These are phyloP conservation scores for Scleroderma bovista DNA, from an alignment of 768 basidiomycete genomes.

Conservation along the genomic window DNA sequence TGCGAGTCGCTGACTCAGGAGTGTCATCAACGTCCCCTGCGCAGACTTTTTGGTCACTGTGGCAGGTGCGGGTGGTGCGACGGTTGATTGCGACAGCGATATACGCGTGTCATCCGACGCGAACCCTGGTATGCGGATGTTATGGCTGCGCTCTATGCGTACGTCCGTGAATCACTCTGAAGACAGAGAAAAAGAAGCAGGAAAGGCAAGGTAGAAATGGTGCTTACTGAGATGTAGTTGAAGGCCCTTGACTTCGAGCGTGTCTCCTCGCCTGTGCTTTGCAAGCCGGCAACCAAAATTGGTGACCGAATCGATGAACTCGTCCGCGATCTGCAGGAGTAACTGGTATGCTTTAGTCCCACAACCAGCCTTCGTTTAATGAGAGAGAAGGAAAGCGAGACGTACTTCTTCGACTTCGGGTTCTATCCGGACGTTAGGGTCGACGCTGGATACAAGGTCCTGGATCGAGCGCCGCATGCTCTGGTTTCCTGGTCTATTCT, in stretches of 20 bases:
- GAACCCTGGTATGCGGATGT: constrained; percentile 93
- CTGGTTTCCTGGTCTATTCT: constrained; percentile 72
- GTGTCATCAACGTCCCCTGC: constrained; percentile 58
- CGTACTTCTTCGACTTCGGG: constrained; percentile 88
- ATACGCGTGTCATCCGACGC: constrained; percentile 87
- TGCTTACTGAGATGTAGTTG: constrained; percentile 84
- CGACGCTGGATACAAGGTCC: constrained; percentile 84
- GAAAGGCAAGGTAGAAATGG: not conserved
- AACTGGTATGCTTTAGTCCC: constrained; percentile 43
- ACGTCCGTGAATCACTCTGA: not conserved
- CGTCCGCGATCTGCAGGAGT: constrained; percentile 86
- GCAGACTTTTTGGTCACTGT: constrained; percentile 57
- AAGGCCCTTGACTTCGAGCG: constrained; percentile 87
- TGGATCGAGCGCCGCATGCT: constrained; percentile 87
- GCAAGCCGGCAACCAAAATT: constrained; percentile 91
- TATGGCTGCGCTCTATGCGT: constrained; percentile 81
- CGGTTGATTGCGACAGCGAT: constrained; percentile 64
- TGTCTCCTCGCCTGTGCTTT: constrained; percentile 77
- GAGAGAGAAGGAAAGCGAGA: constrained; percentile 14
- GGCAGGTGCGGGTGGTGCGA: constrained; percentile 45
- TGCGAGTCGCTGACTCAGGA: constrained; percentile 67
- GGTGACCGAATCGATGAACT: constrained; percentile 94
- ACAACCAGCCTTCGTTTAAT: not conserved
- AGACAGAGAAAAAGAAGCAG: too few species aligned
- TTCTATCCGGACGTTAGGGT: constrained; percentile 87